Evolutionary conservation across 208 protist genomes (phyloP), one percentile per base, ranked within the genome.

Genomic region (Angomonas ambiguus): DNA sequence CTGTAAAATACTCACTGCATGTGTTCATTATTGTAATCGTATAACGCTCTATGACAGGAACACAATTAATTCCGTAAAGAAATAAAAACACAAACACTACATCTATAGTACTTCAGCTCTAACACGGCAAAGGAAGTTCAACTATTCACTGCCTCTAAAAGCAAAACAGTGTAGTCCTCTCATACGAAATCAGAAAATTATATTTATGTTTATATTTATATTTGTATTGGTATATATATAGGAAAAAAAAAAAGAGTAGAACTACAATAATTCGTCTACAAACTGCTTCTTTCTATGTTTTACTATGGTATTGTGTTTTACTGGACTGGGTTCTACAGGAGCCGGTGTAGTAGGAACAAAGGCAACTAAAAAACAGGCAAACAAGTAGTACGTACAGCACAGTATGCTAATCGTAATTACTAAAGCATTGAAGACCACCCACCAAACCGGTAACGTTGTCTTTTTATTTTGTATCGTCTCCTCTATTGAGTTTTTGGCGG

Each of bases 361-460:
- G 0, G 81, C 85, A 0, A 95, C 65, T 10, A 95, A 78, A 32
- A 93, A 76, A 8, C 78, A 83, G 1, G 80, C 89, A 34, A 85
- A 74, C 20, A 93, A 41, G 74, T 86, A 80, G 67, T 95, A 95
- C 20, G 75, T 60, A 28, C 74, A 77, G 20, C 67, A n/a, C 58
- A 90, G 49, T 27, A 95, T 67, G 31, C 71, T 76, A 5, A 65
- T 0, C 34, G 58, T 63, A 11, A 89, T 63, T 33, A 82, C 42
- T 30, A 85, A 24, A 28, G 80, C 68, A 20, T 85, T 77, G 28
- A 53, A 55, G 13, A 79, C 55, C 3, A 89, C 60, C 83, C 85
- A 91, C 75, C 79, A 83, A 35, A 77, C 32, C 6, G 80, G 76
- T 28, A 79, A 20, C 13, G 31, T 8, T 45, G 38, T n/a, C 16